These are phyloP conservation scores for Nevesoporus exiguus DNA, from an alignment of 768 basidiomycete species.

Conservation along the genomic window DNA sequence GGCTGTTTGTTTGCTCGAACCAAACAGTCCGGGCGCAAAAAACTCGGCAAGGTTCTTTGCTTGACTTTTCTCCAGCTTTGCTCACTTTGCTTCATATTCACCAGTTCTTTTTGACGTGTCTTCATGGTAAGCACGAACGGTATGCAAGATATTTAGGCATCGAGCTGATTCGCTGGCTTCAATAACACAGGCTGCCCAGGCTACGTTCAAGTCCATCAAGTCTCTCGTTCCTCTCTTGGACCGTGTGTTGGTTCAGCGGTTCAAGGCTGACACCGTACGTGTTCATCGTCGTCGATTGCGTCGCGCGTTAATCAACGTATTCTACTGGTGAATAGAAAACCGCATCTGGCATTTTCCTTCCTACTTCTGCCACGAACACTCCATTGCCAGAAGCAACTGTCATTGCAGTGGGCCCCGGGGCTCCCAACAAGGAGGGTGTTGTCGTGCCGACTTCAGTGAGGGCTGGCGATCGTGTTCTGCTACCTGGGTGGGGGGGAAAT, in stretches of 20 bases:
- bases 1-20: slow-evolving; percentile 23
- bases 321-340: slow-evolving; percentile 69
- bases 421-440: slow-evolving; percentile 81
- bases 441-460: slow-evolving; percentile 74
- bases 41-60: slow-evolving; percentile 14
- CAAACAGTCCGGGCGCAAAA: slow-evolving; percentile 24
- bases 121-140: slow-evolving; percentile 27
- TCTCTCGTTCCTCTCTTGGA: slow-evolving; percentile 88
- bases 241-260: slow-evolving; percentile 95
- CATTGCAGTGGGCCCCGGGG: slow-evolving; percentile 92
- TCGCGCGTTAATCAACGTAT: background rate
- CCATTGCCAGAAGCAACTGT: slow-evolving; percentile 98
- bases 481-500: slow-evolving; percentile 97
- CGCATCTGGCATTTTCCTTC: slow-evolving; percentile 92
- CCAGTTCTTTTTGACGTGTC: slow-evolving; percentile 7
- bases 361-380: slow-evolving; percentile 77
- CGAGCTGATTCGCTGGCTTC: background rate
- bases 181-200: slow-evolving; percentile 66
- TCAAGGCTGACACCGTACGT: slow-evolving; percentile 92
- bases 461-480: slow-evolving; percentile 87
- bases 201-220: slow-evolving; percentile 95
- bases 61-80: slow-evolving; percentile 21
- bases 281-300: background rate
- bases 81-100: slow-evolving; percentile 19
- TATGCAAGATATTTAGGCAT: background rate